phyloP scores from a whole-genome alignment of 1,284 basidiomycete species.

The Polyporus tsugae region DNA sequence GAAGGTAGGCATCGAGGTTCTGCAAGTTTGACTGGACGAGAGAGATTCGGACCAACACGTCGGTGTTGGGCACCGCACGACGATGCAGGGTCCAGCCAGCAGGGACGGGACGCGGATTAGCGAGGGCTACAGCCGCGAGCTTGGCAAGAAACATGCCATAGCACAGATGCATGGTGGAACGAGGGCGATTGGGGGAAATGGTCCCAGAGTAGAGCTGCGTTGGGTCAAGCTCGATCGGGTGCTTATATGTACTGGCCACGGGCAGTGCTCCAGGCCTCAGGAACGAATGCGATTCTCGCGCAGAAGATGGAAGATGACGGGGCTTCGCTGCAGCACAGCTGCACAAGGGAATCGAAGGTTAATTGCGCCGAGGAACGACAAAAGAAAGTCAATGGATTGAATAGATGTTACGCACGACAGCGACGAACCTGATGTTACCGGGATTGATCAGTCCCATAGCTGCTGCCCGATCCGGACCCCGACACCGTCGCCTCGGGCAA shows the following conservation, averaged over 20 bases:
- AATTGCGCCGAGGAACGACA: neutral
- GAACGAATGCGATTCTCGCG: neutral
- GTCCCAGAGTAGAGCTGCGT: neutral
- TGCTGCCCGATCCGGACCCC: neutral
- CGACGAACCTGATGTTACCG: neutral
- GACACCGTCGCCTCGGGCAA: neutral
- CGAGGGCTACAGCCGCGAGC: neutral
- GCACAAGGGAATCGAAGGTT: neutral
- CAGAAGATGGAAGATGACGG: constrained; percentile 1
- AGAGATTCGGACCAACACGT: constrained; percentile 38
- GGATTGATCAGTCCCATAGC: neutral
- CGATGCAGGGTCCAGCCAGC: constrained; percentile 19
- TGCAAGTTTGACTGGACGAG: constrained; percentile 53
- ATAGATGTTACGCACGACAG: neutral
- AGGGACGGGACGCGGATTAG: neutral
- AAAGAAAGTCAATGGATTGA: neutral
- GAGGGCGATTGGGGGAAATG: neutral
- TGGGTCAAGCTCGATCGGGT: neutral
- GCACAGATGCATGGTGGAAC: neutral
- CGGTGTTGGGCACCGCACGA: constrained; percentile 10
- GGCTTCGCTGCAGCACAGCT: neutral
- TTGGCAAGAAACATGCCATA: neutral
- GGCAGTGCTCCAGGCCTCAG: neutral
- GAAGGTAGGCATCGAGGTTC: constrained; percentile 49
- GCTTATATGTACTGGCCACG: constrained; percentile 3